Evolutionary conservation across 2,329 filamentous ascomycete genomes (phyloP), one percentile per base, ranked within the genome.

Genomic region (Cladobotryum protrusum): DNA sequence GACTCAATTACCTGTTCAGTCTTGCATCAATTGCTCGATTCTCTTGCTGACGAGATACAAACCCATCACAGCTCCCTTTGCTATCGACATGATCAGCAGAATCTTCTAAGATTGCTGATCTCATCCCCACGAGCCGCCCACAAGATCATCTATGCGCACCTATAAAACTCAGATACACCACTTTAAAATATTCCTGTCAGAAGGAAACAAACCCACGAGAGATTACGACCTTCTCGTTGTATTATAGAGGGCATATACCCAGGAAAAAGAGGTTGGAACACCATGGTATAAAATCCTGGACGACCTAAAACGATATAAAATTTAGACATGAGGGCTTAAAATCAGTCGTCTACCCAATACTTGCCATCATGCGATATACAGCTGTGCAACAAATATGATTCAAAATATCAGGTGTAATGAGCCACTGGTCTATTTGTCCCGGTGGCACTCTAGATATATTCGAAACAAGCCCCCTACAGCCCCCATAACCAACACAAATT

Each of bases 41-140:
- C n/a, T n/a, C n/a, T 20, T 15, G n/a, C n/a, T 14, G 14, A 44
- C 7, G 42, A 12, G 20, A 34, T 44, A 6, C 5, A 14, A 3
- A 11, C 17, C 12, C 4, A 37, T 13, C 19, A 24, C 18, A 83
- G 80, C 78, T 49, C 79, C 79, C 47, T 83, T 82, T 61, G 72
- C 76, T 56, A 71, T 83, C 60, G 77, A 82, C 54, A 73, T 74
- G 57, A 67, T 72, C 50, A 70, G 70, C 61, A 68, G 69, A 60
- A 60, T 74, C 59, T 69, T 73, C 50, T 74, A 72, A n/a, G 41
- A 37, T 12, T 29, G 20, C 15, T 15, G 15, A 17, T 15, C 2
- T 15, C 19, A n/a, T 17, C 39, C 43, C 32, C 37, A 39, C 43
- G 7, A 33, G 42, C 33, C 20, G 19, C n/a, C 6, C 17, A 34